Evolutionary conservation across 805 yeast genomes (phyloP).

Genomic region (Hanseniaspora singularis): DNA sequence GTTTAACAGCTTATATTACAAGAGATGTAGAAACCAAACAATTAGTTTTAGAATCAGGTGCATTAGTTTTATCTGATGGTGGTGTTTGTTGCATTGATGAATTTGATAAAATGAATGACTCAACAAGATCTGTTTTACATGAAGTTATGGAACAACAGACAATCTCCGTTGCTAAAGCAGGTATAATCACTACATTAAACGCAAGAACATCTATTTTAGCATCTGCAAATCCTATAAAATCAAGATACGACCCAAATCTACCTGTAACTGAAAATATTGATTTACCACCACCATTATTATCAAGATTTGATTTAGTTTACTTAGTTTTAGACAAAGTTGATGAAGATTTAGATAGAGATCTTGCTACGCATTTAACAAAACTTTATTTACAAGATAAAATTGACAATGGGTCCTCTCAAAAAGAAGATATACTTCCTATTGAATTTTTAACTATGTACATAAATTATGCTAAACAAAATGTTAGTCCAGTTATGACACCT

Average conservation of each 20-base stretch:
- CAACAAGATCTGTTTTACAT: constrained; percentile 87
- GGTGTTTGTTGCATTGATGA: constrained; percentile 99
- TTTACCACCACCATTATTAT: constrained; percentile 86
- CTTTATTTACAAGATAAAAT: constrained; percentile 86
- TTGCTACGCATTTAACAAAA: constrained; percentile 81
- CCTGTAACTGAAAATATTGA: constrained; percentile 95
- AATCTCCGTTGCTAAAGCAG: constrained; percentile 95
- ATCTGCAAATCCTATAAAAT: constrained; percentile 93
- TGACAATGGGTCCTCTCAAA: constrained; percentile 47
- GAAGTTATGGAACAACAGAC: constrained; percentile 99
- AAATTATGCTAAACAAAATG: constrained; percentile 83
- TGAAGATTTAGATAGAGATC: constrained; percentile 65
- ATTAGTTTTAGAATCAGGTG: constrained; percentile 89
- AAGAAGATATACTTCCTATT: constrained; percentile 57
- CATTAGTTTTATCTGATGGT: constrained; percentile 89
- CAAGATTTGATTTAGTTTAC: constrained; percentile 91
- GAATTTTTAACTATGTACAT: constrained; percentile 81
- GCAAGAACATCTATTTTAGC: constrained; percentile 95
- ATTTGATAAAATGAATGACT: constrained; percentile 92
- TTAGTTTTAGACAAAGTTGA: constrained; percentile 86
- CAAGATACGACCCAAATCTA: constrained; percentile 84
- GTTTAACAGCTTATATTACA: constrained; percentile 93
- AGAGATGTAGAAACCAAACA: constrained; percentile 90
- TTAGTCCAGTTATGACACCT: constrained; percentile 65
- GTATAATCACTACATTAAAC: constrained; percentile 90